These are phyloP conservation scores for Cryphonectria radicalis DNA, from an alignment of 2,329 filamentous ascomycete species.

Conservation along the genomic window DNA sequence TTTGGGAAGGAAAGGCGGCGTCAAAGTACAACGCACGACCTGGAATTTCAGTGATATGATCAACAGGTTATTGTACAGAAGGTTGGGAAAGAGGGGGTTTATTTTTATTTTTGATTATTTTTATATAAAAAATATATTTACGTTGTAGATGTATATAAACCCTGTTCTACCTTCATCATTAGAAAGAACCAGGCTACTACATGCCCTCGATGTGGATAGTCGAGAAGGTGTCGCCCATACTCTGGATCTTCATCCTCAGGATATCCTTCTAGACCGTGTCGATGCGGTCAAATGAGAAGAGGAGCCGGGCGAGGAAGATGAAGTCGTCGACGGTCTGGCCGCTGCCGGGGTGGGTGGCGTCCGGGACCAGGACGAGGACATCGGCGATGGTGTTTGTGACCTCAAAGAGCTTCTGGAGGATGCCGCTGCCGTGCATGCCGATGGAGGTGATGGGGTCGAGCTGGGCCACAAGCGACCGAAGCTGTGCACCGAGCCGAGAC, in stretches of 20 bases:
- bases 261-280: conserved; percentile 48
- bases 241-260: background rate
- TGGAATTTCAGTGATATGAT: too few species aligned
- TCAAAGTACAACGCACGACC: too few species aligned
- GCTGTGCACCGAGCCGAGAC: conserved; percentile 40
- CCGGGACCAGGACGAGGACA: conserved; percentile 56
- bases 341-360: conserved; percentile 48
- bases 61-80: too few species aligned
- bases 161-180: too few species aligned
- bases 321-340: conserved; percentile 57
- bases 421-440: conserved; percentile 58
- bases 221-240: background rate
- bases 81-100: too few species aligned
- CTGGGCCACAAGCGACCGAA: conserved; percentile 42
- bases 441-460: conserved; percentile 48
- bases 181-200: background rate
- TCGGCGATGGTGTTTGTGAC: conserved; percentile 64
- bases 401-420: conserved; percentile 63
- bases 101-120: too few species aligned
- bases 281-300: conserved; percentile 54
- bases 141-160: background rate
- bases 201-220: background rate
- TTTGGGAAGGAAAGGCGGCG: too few species aligned
- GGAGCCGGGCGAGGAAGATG: conserved; percentile 54
- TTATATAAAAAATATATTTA: too few species aligned